Base-by-base conservation (phyloP, 352 stramenopile species). In the Globisporangium middletonii region DNA sequence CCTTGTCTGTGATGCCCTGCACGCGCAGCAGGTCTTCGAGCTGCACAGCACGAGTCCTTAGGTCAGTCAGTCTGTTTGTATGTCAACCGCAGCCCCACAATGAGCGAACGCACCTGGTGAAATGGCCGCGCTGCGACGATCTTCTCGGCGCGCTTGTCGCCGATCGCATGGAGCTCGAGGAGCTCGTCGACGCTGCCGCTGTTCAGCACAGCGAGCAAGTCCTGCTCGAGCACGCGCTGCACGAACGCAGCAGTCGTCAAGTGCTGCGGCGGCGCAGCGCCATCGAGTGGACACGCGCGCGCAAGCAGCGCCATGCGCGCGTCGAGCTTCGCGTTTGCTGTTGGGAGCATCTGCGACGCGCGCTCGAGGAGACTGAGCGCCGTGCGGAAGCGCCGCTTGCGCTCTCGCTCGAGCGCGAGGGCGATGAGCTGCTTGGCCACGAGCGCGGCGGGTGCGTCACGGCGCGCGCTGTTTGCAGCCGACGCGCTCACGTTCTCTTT, bases 381-480 rank as follows among this genome's bases (percentile, higher is more conserved):
- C 0, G 60, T 79, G 6, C 44, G 41, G 18, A 70, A 65, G 9
- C 64, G 73, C 55, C 60, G 62, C 45, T 65, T 72, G 45, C 72
- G 81, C 51, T 88, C 75, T 19, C 85, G 64, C 19, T 64, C 64
- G 26, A 88, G 80, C 0, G 76, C 78, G 18, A 80, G 48, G n/a
- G 59, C 53, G 37, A 88, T 77, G 33, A 88, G 69, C n/a, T 75
- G 65, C 54, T 88, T 88, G 1, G 76, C 78, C 3, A 82, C 57
- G 18, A 77, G n/a, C 23, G 74, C 62, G 0, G 69, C 56, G 16
- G 64, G 66, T 23, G 63, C 38, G 15, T 83, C 67, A 19, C 67
- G 15, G 1, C 13, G 15, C 18, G 12, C 58, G 18, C 53, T 68
- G 42, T 26, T 2, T 18, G n/a, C 26, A 51, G 12, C 33, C 19